Conservation (phyloP, 345 rosid genomes). For the Corchorus capsularis region DNA sequence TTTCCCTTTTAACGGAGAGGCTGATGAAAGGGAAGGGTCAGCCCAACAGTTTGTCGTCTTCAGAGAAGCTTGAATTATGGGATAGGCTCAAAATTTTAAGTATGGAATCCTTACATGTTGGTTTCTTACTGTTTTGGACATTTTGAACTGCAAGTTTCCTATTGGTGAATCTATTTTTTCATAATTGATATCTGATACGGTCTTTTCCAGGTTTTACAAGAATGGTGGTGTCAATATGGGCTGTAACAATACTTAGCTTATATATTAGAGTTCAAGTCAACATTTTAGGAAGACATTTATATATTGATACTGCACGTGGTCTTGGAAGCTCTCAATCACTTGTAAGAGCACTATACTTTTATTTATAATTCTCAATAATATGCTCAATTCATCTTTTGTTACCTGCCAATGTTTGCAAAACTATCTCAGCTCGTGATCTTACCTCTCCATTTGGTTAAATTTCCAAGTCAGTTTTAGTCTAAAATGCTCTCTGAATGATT, state of each 20-base stretch:
- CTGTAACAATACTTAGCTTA: constrained; percentile 79
- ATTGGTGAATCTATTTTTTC: constrained; percentile 21
- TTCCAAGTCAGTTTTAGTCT: neutral
- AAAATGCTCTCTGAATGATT: neutral
- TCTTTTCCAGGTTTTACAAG: constrained; percentile 78
- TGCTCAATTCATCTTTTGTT: neutral
- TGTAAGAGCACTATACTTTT: constrained; percentile 48
- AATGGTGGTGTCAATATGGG: constrained; percentile 80
- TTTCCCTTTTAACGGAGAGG: constrained; percentile 66
- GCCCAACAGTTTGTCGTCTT: constrained; percentile 53
- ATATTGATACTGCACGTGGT: constrained; percentile 81
- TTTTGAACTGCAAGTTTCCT: neutral
- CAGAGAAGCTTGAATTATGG: constrained; percentile 92
- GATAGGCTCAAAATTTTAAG: constrained; percentile 79
- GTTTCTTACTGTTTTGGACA: constrained; percentile 9
- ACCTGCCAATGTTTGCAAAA: neutral
- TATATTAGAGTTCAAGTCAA: constrained; percentile 95
- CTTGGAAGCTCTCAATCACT: constrained; percentile 62
- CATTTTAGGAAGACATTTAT: constrained; percentile 91
- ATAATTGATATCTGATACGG: neutral
- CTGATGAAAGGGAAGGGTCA: constrained; percentile 79
- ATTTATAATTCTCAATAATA: neutral
- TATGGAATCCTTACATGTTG: constrained; percentile 32
- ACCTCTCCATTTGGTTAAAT: neutral
- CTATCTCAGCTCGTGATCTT: neutral